Evolutionary conservation across 768 basidiomycete genomes (phyloP).

Genomic region (Tylopilus sp.): DNA sequence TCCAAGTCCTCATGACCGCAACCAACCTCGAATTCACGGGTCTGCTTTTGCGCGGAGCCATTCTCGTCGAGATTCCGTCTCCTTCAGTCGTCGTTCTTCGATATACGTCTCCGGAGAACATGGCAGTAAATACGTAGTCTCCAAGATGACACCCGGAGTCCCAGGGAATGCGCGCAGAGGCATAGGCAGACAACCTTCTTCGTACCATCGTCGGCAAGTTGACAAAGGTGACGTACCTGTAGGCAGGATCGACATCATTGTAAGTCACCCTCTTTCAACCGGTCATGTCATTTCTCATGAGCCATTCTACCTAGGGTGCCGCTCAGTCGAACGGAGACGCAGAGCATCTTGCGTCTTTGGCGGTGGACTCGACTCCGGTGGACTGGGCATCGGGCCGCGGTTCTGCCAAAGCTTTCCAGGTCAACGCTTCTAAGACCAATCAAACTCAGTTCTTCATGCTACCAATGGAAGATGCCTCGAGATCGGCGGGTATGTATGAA

Average conservation of each 20-base stretch:
- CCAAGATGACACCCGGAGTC: conserved; percentile 1
- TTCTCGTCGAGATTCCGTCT: conserved; percentile 8
- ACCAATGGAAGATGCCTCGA: conserved; percentile 18
- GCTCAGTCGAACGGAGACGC: background rate
- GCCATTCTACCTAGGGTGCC: conserved; percentile 1
- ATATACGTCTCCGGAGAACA: conserved; percentile 23
- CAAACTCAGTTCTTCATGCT: conserved; percentile 42
- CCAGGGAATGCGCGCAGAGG: background rate
- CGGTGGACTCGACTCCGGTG: conserved; percentile 15
- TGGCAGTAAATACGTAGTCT: conserved; percentile 27
- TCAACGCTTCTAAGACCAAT: conserved; percentile 50
- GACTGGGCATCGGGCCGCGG: conserved; percentile 30
- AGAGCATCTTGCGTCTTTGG: conserved; percentile 23
- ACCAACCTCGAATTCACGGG: conserved; percentile 8
- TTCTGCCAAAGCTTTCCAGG: conserved; percentile 32
- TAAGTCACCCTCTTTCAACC: conserved; percentile 21
- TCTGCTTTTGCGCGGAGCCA: conserved; percentile 22
- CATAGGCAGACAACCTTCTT: background rate
- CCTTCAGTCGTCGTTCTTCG: conserved; percentile 18
- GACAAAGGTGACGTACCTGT: conserved; percentile 26
- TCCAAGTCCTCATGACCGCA: background rate
- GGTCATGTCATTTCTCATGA: conserved; percentile 6
- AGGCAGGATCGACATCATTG: conserved; percentile 51
- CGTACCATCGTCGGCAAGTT: conserved; percentile 7
- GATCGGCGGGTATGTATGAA: conserved; percentile 11